phyloP scores from a whole-genome alignment of 1,284 basidiomycete species.

The Cryptococcus jaspeensis region DNA sequence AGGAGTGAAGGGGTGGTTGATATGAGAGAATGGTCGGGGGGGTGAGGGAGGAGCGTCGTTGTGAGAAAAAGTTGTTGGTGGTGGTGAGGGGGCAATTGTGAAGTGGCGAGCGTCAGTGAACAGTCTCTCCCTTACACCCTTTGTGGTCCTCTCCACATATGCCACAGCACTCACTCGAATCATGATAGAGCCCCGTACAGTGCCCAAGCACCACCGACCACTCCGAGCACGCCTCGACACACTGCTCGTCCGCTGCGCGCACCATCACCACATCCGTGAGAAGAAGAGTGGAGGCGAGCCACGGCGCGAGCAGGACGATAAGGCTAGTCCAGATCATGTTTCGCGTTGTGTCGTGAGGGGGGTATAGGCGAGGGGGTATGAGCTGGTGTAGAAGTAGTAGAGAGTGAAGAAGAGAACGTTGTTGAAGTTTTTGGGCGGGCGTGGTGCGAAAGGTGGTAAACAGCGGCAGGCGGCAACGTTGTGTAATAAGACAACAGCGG shows the following conservation, averaged over 20 bases:
- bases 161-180: conserved; percentile 4
- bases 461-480: too few relatives aligned
- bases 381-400: neutral
- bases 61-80: neutral
- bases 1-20: conserved; percentile 1
- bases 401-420: neutral
- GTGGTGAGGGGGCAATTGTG: too few relatives aligned
- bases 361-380: too few relatives aligned
- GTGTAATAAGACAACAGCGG: too few relatives aligned
- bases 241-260: conserved; percentile 16
- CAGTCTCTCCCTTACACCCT: neutral
- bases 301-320: neutral
- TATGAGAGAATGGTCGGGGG: neutral
- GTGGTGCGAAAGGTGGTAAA: too few relatives aligned
- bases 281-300: neutral
- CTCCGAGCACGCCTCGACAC: conserved; percentile 26
- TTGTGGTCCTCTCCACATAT: neutral
- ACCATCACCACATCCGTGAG: neutral
- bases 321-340: neutral
- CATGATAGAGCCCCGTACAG: conserved; percentile 17
- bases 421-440: neutral
- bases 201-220: conserved; percentile 29
- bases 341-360: neutral
- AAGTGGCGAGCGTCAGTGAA: neutral
- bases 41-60: too few relatives aligned